Base-by-base conservation (phyloP, 371 early-diverging fungal genomes). In the Homolaphlyctis polyrhiza region DNA sequence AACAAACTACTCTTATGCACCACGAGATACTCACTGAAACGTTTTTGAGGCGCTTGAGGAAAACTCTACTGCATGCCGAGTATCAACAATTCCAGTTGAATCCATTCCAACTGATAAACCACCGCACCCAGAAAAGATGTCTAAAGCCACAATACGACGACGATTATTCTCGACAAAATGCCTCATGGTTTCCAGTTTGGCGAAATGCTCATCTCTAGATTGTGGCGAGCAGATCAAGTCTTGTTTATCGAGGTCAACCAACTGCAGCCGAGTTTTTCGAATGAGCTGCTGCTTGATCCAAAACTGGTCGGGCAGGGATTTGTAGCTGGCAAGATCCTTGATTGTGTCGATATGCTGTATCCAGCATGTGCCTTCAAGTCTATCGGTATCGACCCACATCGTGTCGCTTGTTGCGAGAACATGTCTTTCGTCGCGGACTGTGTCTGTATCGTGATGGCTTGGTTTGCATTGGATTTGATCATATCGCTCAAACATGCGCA, bases 41-140 rank as follows among this genome's bases (percentile, higher is more conserved):
- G 82, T 83, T 18, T 71, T n/a, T 0, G 83, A 77, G 0, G 87
- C 87, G 27, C 75, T 75, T 8, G 71, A 65, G 58, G 75, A 71
- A 63, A 78, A 81, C 59, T 87, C 87, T 18, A 87, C 72, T 1
- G 85, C 78, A 62, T 81, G 83, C 28, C 60, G 60, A 14, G 86
- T 87, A 25, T 86, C 77, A 28, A 83, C 71, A 4, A 79, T 61
- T 0, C 80, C 81, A 0, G 76, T 69, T 50, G 71, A 57, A n/a
- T 86, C 80, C 76, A 87, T 71, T 43, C 87, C 87, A 29, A 69
- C 71, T 0, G 86, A 84, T 28, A 87, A 61, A 0, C 87, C 87
- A 21, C 87, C 87, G 61, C 86, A 87, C 5, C 87, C 87, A 13
- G 83, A 77, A 59, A 87, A 87, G 45, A 87, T 73, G 65, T 87